Evolutionary conservation across 768 basidiomycete species (phyloP).

Genomic region (Trametes elegans): DNA sequence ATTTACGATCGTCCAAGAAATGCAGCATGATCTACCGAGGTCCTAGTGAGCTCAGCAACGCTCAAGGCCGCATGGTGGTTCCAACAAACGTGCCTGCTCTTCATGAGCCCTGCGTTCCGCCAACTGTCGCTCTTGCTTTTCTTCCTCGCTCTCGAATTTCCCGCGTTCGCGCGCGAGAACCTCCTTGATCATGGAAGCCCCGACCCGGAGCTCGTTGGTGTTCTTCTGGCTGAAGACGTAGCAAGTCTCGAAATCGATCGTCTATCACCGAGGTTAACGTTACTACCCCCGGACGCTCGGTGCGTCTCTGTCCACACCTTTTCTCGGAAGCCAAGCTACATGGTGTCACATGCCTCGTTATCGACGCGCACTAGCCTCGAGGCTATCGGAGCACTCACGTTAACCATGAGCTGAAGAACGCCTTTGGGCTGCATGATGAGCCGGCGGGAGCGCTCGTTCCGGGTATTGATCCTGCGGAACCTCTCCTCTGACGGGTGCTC

Average conservation of each 20-base stretch:
- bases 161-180: conserved; percentile 47
- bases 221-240: conserved; percentile 56
- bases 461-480: conserved; percentile 67
- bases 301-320: not conserved
- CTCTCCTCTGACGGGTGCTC: conserved; percentile 66
- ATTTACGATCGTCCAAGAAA: conserved; percentile 70
- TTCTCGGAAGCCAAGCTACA: conserved; percentile 4
- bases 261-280: conserved; percentile 35
- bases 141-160: conserved; percentile 40
- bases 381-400: conserved; percentile 40
- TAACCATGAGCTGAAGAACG: conserved; percentile 70
- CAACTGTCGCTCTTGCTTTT: conserved; percentile 51
- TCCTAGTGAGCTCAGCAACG: not conserved
- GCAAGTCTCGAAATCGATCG: conserved; percentile 63
- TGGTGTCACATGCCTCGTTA: too few species aligned
- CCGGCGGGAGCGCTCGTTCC: conserved; percentile 61
- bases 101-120: conserved; percentile 46
- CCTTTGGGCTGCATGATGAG: conserved; percentile 67
- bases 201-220: conserved; percentile 54
- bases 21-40: conserved; percentile 57
- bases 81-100: conserved; percentile 43
- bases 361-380: too few species aligned
- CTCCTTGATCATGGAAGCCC: conserved; percentile 61
- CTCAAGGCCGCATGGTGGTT: not conserved
- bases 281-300: not conserved